These are phyloP conservation scores for Gossypium mustelinum DNA, from an alignment of 345 rosid genomes.

Conservation along the genomic window DNA sequence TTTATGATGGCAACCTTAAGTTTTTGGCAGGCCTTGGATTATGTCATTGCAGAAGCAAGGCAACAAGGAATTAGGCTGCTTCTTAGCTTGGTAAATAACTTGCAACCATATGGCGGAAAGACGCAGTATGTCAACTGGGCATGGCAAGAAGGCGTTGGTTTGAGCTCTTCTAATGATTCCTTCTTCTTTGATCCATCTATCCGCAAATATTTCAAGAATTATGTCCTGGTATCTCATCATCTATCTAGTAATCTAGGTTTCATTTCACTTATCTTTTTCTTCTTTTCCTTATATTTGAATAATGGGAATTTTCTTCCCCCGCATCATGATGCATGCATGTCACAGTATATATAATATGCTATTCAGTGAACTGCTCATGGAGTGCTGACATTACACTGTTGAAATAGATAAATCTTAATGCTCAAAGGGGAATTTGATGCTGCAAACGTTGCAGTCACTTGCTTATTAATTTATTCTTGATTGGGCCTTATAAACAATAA, in stretches of 20 bases:
- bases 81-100: constrained; percentile 83
- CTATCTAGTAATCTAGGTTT: not conserved
- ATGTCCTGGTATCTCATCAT: constrained; percentile 46
- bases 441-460: not conserved
- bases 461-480: not conserved
- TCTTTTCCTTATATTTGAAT: not conserved
- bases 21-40: constrained; percentile 78
- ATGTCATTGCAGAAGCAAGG: constrained; percentile 85
- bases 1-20: constrained; percentile 13
- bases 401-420: not conserved
- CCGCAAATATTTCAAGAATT: constrained; percentile 77
- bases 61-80: constrained; percentile 65
- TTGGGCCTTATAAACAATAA: not conserved
- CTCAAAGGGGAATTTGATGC: constrained; percentile 5
- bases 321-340: not conserved
- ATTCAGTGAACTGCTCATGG: not conserved
- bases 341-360: not conserved
- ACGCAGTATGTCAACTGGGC: constrained; percentile 97
- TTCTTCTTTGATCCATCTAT: constrained; percentile 95
- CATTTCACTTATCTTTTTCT: not conserved
- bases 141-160: constrained; percentile 92
- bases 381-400: constrained; percentile 4
- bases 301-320: not conserved
- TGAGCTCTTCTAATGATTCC: constrained; percentile 92
- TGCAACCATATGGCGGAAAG: constrained; percentile 90